Conservation (phyloP, 1,284 basidiomycete genomes). For the Leccinum fallax region DNA sequence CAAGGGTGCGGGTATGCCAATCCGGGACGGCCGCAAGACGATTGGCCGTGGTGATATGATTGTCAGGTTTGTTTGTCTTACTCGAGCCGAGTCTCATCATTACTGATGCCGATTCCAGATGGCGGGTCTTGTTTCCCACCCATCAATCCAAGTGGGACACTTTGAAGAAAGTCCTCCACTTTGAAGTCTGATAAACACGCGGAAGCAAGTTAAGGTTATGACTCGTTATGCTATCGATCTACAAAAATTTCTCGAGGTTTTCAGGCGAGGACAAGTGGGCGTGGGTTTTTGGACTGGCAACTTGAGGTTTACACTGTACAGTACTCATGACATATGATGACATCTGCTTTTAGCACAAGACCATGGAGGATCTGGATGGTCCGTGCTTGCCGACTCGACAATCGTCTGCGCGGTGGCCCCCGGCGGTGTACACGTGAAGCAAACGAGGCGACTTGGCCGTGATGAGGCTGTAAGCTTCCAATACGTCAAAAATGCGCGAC, state of each 20-base stretch:
- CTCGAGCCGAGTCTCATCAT: neutral
- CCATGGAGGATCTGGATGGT: neutral
- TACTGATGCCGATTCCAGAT: constrained; percentile 19
- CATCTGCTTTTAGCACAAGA: constrained; percentile 6
- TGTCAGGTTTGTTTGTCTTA: constrained; percentile 56
- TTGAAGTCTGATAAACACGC: constrained; percentile 26
- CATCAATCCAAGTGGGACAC: constrained; percentile 37
- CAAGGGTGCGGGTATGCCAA: constrained; percentile 82
- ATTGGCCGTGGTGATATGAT: constrained; percentile 78
- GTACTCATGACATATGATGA: constrained; percentile 27
- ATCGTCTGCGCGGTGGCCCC: neutral
- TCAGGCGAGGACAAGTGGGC: constrained; percentile 17
- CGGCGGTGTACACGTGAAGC: constrained; percentile 19
- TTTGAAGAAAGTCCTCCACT: constrained; percentile 32
- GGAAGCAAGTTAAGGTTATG: constrained; percentile 17
- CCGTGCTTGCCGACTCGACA: neutral
- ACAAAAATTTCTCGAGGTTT: constrained; percentile 16
- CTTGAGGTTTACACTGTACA: constrained; percentile 29
- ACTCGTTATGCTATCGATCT: constrained; percentile 22
- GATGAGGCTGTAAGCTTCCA: constrained; percentile 6
- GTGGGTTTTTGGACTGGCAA: constrained; percentile 12
- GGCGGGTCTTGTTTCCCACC: constrained; percentile 33
- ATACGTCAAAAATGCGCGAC: constrained; percentile 20
- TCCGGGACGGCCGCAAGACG: constrained; percentile 62
- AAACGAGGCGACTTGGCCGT: constrained; percentile 14